Evolutionary conservation across 2,329 filamentous ascomycete genomes (phyloP).

Genomic region (Aspergillus quadrilineatus): DNA sequence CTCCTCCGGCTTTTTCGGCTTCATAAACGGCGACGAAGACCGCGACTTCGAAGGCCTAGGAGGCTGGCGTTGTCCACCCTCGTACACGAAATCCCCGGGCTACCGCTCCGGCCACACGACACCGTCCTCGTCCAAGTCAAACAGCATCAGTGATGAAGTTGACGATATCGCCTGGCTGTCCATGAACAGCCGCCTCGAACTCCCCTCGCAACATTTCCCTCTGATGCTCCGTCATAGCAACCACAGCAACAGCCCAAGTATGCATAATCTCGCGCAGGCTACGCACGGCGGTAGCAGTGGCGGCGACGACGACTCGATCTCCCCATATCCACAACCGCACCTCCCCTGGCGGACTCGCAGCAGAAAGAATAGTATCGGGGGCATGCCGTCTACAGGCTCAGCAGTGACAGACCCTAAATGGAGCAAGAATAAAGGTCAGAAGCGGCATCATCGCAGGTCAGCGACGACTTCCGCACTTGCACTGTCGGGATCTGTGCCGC

Average conservation of each 20-base stretch:
- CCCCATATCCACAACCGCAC: constrained; percentile 7
- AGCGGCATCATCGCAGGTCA: constrained; percentile 34
- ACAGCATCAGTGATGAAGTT: constrained; percentile 24
- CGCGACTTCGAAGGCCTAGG: constrained; percentile 48
- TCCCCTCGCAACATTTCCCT: constrained; percentile 35
- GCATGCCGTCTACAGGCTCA: neutral
- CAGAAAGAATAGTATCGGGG: constrained; percentile 7
- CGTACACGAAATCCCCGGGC: constrained; percentile 21
- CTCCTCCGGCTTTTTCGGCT: constrained; percentile 22
- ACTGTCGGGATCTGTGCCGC: constrained; percentile 2
- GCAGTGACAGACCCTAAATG: neutral
- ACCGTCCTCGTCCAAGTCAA: constrained; percentile 24
- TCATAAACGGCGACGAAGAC: constrained; percentile 34
- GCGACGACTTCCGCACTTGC: constrained; percentile 33
- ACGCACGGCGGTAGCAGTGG: neutral
- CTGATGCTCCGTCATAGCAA: constrained; percentile 19
- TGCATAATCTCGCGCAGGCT: neutral
- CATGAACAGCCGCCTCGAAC: constrained; percentile 39
- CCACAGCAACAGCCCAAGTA: neutral
- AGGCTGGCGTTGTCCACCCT: constrained; percentile 36
- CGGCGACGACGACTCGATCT: neutral
- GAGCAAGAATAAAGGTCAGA: constrained; percentile 5
- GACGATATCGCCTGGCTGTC: constrained; percentile 42
- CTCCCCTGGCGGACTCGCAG: constrained; percentile 1
- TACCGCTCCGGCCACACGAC: constrained; percentile 25